Base-by-base conservation (phyloP, 2,329 filamentous ascomycete species). In the Cordyceps cateniannulata region DNA sequence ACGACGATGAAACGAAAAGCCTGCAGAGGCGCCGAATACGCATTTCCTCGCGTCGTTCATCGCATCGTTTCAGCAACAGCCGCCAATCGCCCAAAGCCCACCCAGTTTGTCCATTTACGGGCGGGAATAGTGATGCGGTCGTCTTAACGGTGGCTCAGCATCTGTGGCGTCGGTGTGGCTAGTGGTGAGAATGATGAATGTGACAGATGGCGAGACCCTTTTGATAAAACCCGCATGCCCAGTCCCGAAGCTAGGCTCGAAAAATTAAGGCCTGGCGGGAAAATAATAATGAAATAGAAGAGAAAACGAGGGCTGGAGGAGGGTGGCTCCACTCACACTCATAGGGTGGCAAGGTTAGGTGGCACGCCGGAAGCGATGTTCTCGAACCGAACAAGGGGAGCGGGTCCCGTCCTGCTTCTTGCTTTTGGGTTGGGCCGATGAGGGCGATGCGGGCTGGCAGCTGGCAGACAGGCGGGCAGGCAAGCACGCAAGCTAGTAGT, bases 331-430 rank as follows among this genome's bases (percentile, higher is more conserved):
- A 58, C 53, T 25, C 42, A 24, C 45, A 58, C 29, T 32, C 18
- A 32, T 12, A 20, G n/a, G 27, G 5, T 27, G 32, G 32, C 47
- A 50, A 42, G 38, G 38, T 42, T 18, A 8, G 40, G 42, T 48
- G 55, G 55, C 55, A 58, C 32, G 32, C 55, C 55, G 55, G 55
- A 58, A 58, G 55, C 55, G 55, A 58, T 58, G 45, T 58, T 58
- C 55, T 58, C 55, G 55, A 58, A 58, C 55, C 55, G 55, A 58
- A 58, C 55, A 58, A 58, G 55, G 54, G 32, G 45, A 58, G 55
- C 45, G 55, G 55, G 55, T 50, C 55, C 55, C 32, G 29, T 50
- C 42, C 50, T n/a, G 42, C 38, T 40, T 20, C 50, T 20, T 35
- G 32, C 51, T 25, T 49, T n/a, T n/a, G n/a, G n/a, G n/a, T n/a